phyloP scores from a whole-genome alignment of 2,329 filamentous ascomycete genomes.

The Elsinoe batatas region DNA sequence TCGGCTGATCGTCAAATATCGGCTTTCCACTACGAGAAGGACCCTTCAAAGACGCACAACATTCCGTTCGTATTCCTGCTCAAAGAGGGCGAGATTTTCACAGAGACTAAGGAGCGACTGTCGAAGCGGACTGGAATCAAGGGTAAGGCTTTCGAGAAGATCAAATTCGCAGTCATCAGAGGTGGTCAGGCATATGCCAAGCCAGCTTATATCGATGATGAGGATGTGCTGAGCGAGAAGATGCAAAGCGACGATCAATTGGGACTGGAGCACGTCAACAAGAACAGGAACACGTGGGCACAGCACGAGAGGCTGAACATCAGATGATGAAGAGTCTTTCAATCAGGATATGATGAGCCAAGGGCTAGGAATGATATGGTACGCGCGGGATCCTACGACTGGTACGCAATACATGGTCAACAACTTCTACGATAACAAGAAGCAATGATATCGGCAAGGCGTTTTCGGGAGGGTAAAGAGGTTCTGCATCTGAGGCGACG shows the following conservation, averaged over 20 bases:
- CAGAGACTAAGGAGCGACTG: conserved; percentile 86
- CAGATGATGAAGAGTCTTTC: conserved; percentile 30
- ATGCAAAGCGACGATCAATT: conserved; percentile 33
- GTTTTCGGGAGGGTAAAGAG: neutral
- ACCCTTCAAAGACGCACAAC: conserved; percentile 72
- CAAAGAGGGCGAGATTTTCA: conserved; percentile 76
- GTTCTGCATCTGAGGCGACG: neutral
- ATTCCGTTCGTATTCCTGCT: conserved; percentile 86
- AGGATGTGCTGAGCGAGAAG: conserved; percentile 38
- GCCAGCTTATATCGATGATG: conserved; percentile 72
- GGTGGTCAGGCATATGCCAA: conserved; percentile 57
- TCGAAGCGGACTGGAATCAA: conserved; percentile 90
- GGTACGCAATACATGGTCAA: neutral
- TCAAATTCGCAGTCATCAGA: conserved; percentile 81
- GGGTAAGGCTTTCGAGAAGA: conserved; percentile 97
- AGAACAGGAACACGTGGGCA: conserved; percentile 49
- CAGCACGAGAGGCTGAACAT: conserved; percentile 57
- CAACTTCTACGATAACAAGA: conserved; percentile 6
- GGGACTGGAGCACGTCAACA: conserved; percentile 54
- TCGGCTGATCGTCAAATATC: conserved; percentile 61
- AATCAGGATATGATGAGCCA: neutral
- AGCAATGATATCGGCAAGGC: conserved; percentile 9
- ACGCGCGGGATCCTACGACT: neutral
- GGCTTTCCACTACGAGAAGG: conserved; percentile 87
- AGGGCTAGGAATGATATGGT: neutral